Base-by-base conservation (phyloP, 1,284 basidiomycete genomes). In the Microbotryum lychnidis-dioicae region DNA sequence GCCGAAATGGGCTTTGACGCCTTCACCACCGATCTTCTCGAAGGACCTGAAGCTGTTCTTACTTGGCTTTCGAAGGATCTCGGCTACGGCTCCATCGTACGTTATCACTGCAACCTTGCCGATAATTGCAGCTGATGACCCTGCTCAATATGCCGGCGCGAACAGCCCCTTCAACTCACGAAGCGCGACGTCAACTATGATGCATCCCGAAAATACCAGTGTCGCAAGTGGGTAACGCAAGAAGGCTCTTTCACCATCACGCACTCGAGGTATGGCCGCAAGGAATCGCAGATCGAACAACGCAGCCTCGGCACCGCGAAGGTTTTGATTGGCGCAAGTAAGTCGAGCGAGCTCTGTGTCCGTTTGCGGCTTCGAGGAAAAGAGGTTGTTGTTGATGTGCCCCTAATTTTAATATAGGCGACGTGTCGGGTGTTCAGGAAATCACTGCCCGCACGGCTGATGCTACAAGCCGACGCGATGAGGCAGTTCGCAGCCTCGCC, bases 1-100 rank as follows among this genome's bases (percentile, higher is more conserved):
- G 68, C 67, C 6, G 63, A 70, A 14, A 71, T 86, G 9, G 85
- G 86, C 4, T 91, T 98, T 69, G 85, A 93, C 64, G 84, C 85
- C 1, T 94, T 87, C 70, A 88, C 87, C 0, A 78, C 92, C 49
- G 86, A 97, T 69, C 85, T 84, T 65, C 70, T 81, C 45, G 75
- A 79, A 3, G 80, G 78, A 0, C 77, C 78, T 0, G 68, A 73
- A 0, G 71, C 77, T 1, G 76, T 81, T 37, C 72, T 79, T 47
- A 72, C 73, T 0, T 81, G 72, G 69, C 71, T 75, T 14, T 75
- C 72, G 65, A 57, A 61, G 6, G 59, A 58, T 10, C 48, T 63
- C 6, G 60, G 12, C 8, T n/a, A n/a, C 18, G 51, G 51, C 29
- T 18, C 25, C n/a, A 20, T 53, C 20, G 66, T 68, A 31, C 58